phyloP scores from a whole-genome alignment of 2,329 filamentous ascomycete species.

The Talaromyces sp. region DNA sequence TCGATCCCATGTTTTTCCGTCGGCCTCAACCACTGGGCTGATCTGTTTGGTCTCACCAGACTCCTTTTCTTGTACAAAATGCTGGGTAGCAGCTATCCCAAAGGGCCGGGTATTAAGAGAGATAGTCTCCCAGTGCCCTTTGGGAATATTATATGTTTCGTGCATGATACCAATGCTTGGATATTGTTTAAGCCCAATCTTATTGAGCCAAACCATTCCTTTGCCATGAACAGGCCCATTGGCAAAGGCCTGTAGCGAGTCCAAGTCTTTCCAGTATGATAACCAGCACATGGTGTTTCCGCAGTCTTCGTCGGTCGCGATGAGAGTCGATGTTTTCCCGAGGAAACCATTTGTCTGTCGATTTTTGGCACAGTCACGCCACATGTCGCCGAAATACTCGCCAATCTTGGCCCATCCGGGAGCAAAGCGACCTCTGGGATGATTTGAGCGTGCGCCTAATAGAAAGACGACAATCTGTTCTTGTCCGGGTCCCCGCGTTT shows the following conservation, averaged over 20 bases:
- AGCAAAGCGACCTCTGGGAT: neutral
- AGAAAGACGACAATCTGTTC: neutral
- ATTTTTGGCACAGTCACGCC: neutral
- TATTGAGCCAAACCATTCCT: neutral
- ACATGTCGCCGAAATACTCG: neutral
- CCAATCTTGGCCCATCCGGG: neutral
- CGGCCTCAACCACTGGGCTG: neutral
- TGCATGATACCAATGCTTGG: neutral
- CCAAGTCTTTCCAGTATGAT: neutral
- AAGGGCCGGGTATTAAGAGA: neutral
- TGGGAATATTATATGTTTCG: neutral
- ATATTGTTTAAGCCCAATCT: neutral
- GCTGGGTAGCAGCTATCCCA: neutral
- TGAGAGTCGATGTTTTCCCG: neutral
- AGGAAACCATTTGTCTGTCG: neutral
- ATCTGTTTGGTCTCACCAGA: neutral
- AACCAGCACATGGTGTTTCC: neutral
- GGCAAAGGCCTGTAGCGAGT: neutral
- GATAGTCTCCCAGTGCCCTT: neutral
- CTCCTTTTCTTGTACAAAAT: neutral
- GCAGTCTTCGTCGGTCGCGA: neutral
- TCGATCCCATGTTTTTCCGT: neutral
- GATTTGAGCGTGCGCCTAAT: neutral
- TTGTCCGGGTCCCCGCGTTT: neutral
- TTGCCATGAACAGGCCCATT: neutral